phyloP scores from a whole-genome alignment of 192 early-diverging fungal genomes.

The Umbelopsis isabellina region DNA sequence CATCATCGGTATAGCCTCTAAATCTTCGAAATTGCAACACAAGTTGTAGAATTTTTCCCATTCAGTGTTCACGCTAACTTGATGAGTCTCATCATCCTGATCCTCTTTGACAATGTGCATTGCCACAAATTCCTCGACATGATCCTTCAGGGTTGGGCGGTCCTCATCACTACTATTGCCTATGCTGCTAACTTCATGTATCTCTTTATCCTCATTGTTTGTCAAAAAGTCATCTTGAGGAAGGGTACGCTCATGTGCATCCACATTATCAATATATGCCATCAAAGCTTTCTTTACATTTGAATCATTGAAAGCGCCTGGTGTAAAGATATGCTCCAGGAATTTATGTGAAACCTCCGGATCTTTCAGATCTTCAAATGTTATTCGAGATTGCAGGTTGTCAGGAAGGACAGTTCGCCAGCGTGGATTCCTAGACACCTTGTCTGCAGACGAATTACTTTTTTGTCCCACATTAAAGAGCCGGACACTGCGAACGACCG shows the following conservation, averaged over 20 bases:
- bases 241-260: slow-evolving; percentile 7
- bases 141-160: background rate
- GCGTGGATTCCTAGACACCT: background rate
- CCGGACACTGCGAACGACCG: background rate
- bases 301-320: slow-evolving; percentile 8
- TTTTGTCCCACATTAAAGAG: background rate
- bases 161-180: slow-evolving; percentile 16
- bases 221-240: slow-evolving; percentile 4
- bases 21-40: background rate
- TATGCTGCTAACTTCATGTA: slow-evolving; percentile 10
- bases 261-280: background rate
- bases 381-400: background rate
- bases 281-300: slow-evolving; percentile 6
- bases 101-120: background rate
- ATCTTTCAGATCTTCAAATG: background rate
- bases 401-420: slow-evolving; percentile 5
- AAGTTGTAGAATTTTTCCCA: background rate
- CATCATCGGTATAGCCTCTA: background rate
- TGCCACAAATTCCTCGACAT: background rate
- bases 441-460: background rate
- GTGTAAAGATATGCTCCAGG: background rate
- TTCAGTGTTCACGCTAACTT: background rate
- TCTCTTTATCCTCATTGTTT: slow-evolving; percentile 7
- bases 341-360: background rate
- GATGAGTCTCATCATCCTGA: background rate